Evolutionary conservation across 768 basidiomycete genomes (phyloP).

Genomic region (Tulasnella sp.): DNA sequence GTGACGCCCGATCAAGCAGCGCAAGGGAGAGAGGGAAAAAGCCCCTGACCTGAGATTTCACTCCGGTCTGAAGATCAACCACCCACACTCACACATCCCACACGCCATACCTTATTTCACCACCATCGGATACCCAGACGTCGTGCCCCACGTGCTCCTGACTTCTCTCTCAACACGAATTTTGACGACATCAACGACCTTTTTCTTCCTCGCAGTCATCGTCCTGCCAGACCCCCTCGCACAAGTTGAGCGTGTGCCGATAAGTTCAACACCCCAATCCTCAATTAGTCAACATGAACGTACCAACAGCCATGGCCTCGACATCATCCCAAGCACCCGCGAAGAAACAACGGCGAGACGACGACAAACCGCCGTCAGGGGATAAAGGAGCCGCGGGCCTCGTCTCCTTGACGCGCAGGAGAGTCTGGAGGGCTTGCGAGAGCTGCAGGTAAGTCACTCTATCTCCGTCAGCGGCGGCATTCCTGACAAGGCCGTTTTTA

Average conservation of each 20-base stretch:
- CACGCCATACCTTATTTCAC: not conserved
- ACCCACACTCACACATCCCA: not conserved
- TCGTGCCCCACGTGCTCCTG: not conserved
- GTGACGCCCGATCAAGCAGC: not conserved
- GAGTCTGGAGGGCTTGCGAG: slow-evolving; percentile 87
- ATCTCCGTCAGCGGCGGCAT: not conserved
- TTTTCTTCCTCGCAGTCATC: not conserved
- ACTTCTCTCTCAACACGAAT: not conserved
- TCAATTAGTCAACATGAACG: not conserved
- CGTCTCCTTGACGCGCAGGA: slow-evolving; percentile 54
- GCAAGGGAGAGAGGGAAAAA: not conserved
- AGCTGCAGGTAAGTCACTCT: slow-evolving; percentile 55
- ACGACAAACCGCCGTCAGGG: slow-evolving; percentile 38
- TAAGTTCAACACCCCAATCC: not conserved
- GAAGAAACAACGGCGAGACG: slow-evolving; percentile 71
- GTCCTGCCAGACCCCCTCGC: not conserved
- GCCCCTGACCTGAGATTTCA: not conserved
- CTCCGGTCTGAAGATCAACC: not conserved
- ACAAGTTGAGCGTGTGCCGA: not conserved
- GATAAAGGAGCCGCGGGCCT: slow-evolving; percentile 42
- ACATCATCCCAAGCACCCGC: not conserved
- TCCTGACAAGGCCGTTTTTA: slow-evolving; percentile 25
- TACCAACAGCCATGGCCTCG: not conserved
- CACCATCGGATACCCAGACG: not conserved
- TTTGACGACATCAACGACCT: not conserved